Conservation (phyloP, 1,284 basidiomycete species). For the Malassezia furfur region DNA sequence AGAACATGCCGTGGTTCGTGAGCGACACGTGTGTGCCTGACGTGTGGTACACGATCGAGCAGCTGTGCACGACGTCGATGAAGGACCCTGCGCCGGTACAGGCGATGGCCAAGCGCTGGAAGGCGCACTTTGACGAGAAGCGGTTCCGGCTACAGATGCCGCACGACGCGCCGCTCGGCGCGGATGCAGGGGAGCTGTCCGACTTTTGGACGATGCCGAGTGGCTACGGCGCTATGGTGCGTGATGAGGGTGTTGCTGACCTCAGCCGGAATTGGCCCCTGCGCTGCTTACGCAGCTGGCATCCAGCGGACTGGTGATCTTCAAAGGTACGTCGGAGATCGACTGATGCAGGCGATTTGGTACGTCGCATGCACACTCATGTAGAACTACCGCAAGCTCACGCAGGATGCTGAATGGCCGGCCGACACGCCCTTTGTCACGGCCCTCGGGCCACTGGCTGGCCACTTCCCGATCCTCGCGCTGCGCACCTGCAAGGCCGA, state of each 20-base stretch:
- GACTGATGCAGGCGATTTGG: constrained; percentile 3
- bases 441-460: constrained; percentile 64
- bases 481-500: constrained; percentile 93
- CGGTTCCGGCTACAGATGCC: constrained; percentile 68
- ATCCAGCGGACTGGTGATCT: constrained; percentile 66
- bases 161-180: constrained; percentile 58
- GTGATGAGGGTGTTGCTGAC: not conserved
- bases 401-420: constrained; percentile 81
- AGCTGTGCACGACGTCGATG: constrained; percentile 44
- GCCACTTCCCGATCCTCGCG: constrained; percentile 69
- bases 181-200: constrained; percentile 22
- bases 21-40: constrained; percentile 31
- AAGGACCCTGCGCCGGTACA: constrained; percentile 49
- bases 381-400: constrained; percentile 57
- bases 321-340: constrained; percentile 86
- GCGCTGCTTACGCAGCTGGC: constrained; percentile 18
- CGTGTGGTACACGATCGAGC: constrained; percentile 48
- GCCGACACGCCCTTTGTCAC: constrained; percentile 66
- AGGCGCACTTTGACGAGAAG: constrained; percentile 60
- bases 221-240: constrained; percentile 18
- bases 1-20: constrained; percentile 47
- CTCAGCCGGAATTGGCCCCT: too few relatives aligned
- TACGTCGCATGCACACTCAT: not conserved
- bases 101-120: constrained; percentile 65
- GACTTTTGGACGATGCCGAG: constrained; percentile 39